Evolutionary conservation across 2,329 filamentous ascomycete genomes (phyloP).

Genomic region (Zalaria sp.): DNA sequence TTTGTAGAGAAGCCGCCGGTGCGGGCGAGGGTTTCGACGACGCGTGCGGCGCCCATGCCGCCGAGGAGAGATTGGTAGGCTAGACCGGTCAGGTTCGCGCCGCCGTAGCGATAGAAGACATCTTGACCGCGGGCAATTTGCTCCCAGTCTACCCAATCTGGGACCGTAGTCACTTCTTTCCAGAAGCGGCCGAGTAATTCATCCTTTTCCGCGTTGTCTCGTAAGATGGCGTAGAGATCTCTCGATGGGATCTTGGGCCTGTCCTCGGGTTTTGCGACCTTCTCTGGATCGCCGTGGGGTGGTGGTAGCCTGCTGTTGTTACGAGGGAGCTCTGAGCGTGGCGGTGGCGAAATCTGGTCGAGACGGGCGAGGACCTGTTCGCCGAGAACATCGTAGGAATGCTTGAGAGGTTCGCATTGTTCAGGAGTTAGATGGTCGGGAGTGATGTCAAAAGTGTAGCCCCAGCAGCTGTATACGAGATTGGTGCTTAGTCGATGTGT

Average conservation of each 20-base stretch:
- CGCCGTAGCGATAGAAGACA: slow-evolving; percentile 64
- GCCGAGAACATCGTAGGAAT: slow-evolving; percentile 54
- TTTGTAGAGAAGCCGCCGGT: slow-evolving; percentile 61
- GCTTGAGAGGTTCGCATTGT: slow-evolving; percentile 45
- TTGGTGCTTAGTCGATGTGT: not conserved
- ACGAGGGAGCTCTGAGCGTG: slow-evolving; percentile 21
- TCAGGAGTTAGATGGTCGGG: slow-evolving; percentile 46
- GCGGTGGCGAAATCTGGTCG: slow-evolving; percentile 44
- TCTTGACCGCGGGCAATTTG: slow-evolving; percentile 62
- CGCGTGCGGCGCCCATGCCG: slow-evolving; percentile 57
- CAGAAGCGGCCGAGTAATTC: slow-evolving; percentile 45
- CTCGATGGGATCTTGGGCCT: slow-evolving; percentile 23
- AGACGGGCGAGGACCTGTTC: slow-evolving; percentile 51
- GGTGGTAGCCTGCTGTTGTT: slow-evolving; percentile 14
- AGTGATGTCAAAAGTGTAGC: slow-evolving; percentile 57
- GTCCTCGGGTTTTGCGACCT: slow-evolving; percentile 7
- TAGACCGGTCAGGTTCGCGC: slow-evolving; percentile 48
- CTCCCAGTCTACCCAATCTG: slow-evolving; percentile 65
- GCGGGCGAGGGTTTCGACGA: slow-evolving; percentile 59
- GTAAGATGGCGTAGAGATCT: slow-evolving; percentile 51
- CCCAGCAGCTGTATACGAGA: slow-evolving; percentile 36
- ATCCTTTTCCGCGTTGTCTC: slow-evolving; percentile 43
- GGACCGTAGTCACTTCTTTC: slow-evolving; percentile 51
- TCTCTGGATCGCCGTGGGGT: slow-evolving; percentile 6
- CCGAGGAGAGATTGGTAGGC: slow-evolving; percentile 54